phyloP scores from a whole-genome alignment of 176 grass and related monocot species.

The Oryza glaberrima region DNA sequence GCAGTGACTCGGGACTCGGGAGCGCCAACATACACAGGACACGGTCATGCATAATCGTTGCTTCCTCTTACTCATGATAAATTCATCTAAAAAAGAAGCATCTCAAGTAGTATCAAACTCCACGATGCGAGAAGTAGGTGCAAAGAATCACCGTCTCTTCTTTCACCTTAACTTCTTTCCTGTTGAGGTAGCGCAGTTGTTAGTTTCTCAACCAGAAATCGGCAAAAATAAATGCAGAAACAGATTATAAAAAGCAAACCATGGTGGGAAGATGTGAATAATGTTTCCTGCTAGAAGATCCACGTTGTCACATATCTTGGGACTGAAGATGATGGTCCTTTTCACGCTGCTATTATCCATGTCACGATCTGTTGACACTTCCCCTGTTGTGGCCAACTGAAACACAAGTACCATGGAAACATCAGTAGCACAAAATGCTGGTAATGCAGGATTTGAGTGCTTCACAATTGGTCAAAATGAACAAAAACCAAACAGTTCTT shows the following conservation, averaged over 20 bases:
- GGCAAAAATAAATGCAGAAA: slow-evolving; percentile 27
- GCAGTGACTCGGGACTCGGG: neutral
- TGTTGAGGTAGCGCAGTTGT: slow-evolving; percentile 36
- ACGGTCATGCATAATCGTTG: neutral
- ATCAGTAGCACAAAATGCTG: slow-evolving; percentile 14
- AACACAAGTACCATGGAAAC: slow-evolving; percentile 31
- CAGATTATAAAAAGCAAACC: slow-evolving; percentile 50
- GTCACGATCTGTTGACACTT: slow-evolving; percentile 29
- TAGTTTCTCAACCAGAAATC: neutral
- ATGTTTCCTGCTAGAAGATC: slow-evolving; percentile 75
- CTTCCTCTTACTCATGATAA: neutral
- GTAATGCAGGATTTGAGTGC: slow-evolving; percentile 23
- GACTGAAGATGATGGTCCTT: slow-evolving; percentile 78
- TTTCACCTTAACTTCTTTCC: slow-evolving; percentile 74
- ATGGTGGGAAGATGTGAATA: slow-evolving; percentile 77
- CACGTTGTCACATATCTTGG: slow-evolving; percentile 74
- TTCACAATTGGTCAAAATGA: neutral
- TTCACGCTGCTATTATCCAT: slow-evolving; percentile 43
- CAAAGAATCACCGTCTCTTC: slow-evolving; percentile 78
- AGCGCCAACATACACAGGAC: neutral
- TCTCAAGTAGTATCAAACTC: slow-evolving; percentile 31
- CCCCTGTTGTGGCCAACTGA: slow-evolving; percentile 36
- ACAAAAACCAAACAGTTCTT: slow-evolving; percentile 25
- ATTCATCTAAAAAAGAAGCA: neutral
- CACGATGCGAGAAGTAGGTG: slow-evolving; percentile 68